Evolutionary conservation across 495 filamentous ascomycete species (phyloP).

Genomic region (Chaetomium fimeti): DNA sequence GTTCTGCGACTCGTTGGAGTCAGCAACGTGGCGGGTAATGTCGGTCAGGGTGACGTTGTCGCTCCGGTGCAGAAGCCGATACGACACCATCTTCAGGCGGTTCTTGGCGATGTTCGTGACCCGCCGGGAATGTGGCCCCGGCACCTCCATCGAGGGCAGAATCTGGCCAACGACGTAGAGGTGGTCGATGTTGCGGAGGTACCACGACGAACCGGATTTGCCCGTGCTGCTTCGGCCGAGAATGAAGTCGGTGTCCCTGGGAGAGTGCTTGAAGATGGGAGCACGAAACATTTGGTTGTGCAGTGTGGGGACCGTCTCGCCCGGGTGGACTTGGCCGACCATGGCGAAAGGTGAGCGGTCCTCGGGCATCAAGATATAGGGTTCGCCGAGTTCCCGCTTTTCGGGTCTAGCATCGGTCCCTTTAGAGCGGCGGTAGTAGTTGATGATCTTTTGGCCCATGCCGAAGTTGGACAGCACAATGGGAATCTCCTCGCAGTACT

Average conservation of each 20-base stretch:
- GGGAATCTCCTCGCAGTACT: conserved; percentile 94
- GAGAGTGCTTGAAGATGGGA: conserved; percentile 82
- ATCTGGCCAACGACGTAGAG: conserved; percentile 87
- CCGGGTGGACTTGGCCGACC: conserved; percentile 88
- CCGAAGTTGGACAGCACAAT: conserved; percentile 91
- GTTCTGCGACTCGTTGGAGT: conserved; percentile 90
- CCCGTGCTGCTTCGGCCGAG: conserved; percentile 76
- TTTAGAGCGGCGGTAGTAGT: conserved; percentile 90
- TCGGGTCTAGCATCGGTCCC: conserved; percentile 61
- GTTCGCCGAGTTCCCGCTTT: conserved; percentile 71
- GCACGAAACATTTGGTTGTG: conserved; percentile 95
- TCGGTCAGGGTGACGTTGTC: conserved; percentile 68
- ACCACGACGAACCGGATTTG: conserved; percentile 69
- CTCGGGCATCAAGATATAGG: conserved; percentile 78
- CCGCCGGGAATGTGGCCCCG: conserved; percentile 86
- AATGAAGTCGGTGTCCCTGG: conserved; percentile 82
- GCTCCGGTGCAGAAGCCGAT: conserved; percentile 75
- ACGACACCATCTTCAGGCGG: conserved; percentile 91
- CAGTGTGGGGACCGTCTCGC: conserved; percentile 81
- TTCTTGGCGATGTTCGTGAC: conserved; percentile 94
- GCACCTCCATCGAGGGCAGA: conserved; percentile 86
- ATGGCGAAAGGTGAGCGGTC: conserved; percentile 94
- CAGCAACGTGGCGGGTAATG: conserved; percentile 83
- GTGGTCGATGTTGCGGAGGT: conserved; percentile 82
- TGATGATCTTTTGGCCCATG: conserved; percentile 93